Evolutionary conservation across 208 protist genomes (phyloP).

Genomic region (Wallacemonas sp.): DNA sequence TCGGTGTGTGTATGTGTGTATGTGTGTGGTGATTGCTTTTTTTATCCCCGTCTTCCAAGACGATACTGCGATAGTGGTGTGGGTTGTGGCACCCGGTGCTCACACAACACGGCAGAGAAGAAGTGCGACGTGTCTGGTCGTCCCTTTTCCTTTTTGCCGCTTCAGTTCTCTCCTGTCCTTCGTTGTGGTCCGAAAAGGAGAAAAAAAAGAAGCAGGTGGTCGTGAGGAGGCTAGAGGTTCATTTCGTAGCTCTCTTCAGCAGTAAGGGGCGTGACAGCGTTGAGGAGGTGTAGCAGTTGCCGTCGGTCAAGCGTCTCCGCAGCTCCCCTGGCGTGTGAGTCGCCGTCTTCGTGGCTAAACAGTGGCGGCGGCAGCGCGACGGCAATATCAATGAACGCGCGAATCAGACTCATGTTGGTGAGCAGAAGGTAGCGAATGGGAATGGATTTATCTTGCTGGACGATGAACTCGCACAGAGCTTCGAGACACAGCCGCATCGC

Average conservation of each 20-base stretch:
- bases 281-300: slow-evolving; percentile 1
- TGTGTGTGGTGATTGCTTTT: too few relatives aligned
- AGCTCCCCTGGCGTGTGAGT: background rate
- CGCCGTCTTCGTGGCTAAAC: background rate
- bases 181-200: background rate
- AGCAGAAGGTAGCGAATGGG: slow-evolving; percentile 9
- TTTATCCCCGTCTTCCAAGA: too few relatives aligned
- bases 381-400: slow-evolving; percentile 28
- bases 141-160: too few relatives aligned
- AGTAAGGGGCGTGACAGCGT: background rate
- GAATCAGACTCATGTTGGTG: slow-evolving; percentile 35
- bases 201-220: background rate
- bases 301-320: background rate
- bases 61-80: too few relatives aligned
- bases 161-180: too few relatives aligned
- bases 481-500: slow-evolving; percentile 5
- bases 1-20: too few relatives aligned
- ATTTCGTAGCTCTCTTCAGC: background rate
- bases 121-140: too few relatives aligned
- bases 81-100: too few relatives aligned
- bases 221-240: background rate
- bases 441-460: slow-evolving; percentile 4
- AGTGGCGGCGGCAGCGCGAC: background rate
- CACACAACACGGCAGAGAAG: too few relatives aligned
- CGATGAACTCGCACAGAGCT: slow-evolving; percentile 5